Percentiles rank a stretch among this genome's conserved stretches.
These are phyloP conservation scores for Podaxis mareebaensis DNA, from an alignment of 768 basidiomycete genomes.

Conservation along the genomic window DNA sequence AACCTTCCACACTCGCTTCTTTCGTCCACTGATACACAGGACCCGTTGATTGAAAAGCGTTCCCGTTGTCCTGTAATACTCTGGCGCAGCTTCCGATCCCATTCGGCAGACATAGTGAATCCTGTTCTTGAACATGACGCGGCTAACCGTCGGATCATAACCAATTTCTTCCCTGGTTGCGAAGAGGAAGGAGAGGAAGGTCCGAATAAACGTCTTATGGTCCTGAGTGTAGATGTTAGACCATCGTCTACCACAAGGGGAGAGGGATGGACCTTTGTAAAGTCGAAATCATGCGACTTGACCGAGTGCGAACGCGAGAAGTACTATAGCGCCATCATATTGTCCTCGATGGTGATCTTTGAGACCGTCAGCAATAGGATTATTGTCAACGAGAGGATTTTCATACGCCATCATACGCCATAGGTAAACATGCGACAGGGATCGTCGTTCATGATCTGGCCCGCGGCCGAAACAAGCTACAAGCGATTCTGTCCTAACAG, in stretches of 20 bases:
- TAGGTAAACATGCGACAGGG: neutral
- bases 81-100: neutral
- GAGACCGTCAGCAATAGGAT: neutral
- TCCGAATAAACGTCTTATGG: neutral
- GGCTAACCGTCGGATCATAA: conserved; percentile 2
- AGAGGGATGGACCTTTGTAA: neutral
- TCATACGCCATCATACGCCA: conserved; percentile 5
- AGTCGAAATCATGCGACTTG: neutral
- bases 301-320: neutral
- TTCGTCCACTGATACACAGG: too few relatives aligned
- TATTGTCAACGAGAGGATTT: neutral
- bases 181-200: conserved; percentile 10
- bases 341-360: conserved; percentile 6
- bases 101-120: neutral
- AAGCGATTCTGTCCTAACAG: neutral
- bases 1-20: too few relatives aligned
- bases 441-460: conserved; percentile 7
- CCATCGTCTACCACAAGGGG: too few relatives aligned
- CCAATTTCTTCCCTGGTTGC: conserved; percentile 9
- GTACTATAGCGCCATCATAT: conserved; percentile 1
- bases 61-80: conserved; percentile 1
- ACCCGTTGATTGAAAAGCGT: too few relatives aligned
- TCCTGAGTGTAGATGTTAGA: neutral
- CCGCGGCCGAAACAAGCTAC: neutral
- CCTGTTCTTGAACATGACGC: neutral